A percentile compares a stretch with the other conserved stretches of the same genome.
Conservation (phyloP, 2,329 filamentous ascomycete species). For the Clathrospora elynae region DNA sequence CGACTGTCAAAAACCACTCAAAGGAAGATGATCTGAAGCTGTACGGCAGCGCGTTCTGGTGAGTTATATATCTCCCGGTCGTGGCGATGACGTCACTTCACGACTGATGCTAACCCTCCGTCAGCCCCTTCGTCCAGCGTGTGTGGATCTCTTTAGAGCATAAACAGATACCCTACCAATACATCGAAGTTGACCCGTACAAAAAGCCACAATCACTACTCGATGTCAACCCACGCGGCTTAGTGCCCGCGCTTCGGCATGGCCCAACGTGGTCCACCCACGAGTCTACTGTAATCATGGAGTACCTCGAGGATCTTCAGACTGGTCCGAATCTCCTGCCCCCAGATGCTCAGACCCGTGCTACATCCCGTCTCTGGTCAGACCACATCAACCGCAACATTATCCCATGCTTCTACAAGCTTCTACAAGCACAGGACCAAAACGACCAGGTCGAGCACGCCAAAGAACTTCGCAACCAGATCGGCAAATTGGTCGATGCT, state of each 20-base stretch:
- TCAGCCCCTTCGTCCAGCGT: conserved; percentile 79
- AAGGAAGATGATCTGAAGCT: conserved; percentile 74
- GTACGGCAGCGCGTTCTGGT: conserved; percentile 86
- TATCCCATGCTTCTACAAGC: conserved; percentile 75
- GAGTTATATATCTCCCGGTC: conserved; percentile 34
- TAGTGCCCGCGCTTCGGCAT: conserved; percentile 77
- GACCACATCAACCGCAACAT: conserved; percentile 81
- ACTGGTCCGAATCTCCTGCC: conserved; percentile 67
- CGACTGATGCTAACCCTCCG: conserved; percentile 14
- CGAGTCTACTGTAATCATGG: conserved; percentile 80
- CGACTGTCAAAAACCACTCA: conserved; percentile 72
- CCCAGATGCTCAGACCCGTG: conserved; percentile 67
- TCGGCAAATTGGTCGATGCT: conserved; percentile 65
- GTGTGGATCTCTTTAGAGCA: conserved; percentile 88
- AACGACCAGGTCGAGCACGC: conserved; percentile 64
- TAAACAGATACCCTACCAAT: conserved; percentile 80
- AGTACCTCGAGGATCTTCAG: conserved; percentile 84
- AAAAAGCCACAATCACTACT: conserved; percentile 72
- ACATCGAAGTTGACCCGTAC: conserved; percentile 83
- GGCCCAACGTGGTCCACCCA: conserved; percentile 77
- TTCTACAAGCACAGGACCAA: conserved; percentile 69
- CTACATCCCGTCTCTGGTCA: conserved; percentile 77
- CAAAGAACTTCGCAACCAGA: conserved; percentile 67
- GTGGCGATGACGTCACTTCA: conserved; percentile 20
- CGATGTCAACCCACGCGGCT: conserved; percentile 75